Conservation (phyloP, 2,329 filamentous ascomycete genomes). For the Drechslera avenae region DNA sequence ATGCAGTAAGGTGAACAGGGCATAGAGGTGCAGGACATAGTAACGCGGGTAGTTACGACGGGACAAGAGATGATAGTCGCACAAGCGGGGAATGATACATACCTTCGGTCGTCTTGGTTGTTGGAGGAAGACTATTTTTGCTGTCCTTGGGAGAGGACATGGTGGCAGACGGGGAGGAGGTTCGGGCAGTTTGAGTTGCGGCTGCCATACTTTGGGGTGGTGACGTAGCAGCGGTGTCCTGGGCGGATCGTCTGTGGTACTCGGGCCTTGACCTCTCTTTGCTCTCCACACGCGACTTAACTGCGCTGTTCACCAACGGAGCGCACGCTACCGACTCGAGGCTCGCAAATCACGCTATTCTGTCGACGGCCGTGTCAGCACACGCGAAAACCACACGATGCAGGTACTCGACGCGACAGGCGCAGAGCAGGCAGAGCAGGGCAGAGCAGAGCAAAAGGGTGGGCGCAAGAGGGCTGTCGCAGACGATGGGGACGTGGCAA, state of each 20-base stretch:
- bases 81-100: conserved; percentile 19
- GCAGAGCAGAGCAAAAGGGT: neutral
- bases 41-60: neutral
- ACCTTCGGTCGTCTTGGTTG: conserved; percentile 44
- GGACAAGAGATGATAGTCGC: conserved; percentile 1
- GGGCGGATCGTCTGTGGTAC: conserved; percentile 39
- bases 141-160: conserved; percentile 48
- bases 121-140: conserved; percentile 40
- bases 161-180: conserved; percentile 44
- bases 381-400: conserved; percentile 11
- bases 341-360: conserved; percentile 10
- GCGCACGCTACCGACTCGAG: conserved; percentile 14
- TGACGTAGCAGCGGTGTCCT: conserved; percentile 44
- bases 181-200: conserved; percentile 42
- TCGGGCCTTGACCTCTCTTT: conserved; percentile 29
- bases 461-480: conserved; percentile 21
- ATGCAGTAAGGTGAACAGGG: conserved; percentile 1
- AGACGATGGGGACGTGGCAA: conserved; percentile 29
- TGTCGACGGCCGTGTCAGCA: conserved; percentile 15
- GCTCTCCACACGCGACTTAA: conserved; percentile 31
- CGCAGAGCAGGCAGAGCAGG: conserved; percentile 12
- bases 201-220: conserved; percentile 43
- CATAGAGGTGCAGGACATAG: neutral
- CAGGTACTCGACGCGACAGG: conserved; percentile 20
- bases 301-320: conserved; percentile 16